A percentile compares a stretch with the other conserved stretches of the same genome.
phyloP scores from a whole-genome alignment of 169 alveolate species.

The Eimeria falciformis region DNA sequence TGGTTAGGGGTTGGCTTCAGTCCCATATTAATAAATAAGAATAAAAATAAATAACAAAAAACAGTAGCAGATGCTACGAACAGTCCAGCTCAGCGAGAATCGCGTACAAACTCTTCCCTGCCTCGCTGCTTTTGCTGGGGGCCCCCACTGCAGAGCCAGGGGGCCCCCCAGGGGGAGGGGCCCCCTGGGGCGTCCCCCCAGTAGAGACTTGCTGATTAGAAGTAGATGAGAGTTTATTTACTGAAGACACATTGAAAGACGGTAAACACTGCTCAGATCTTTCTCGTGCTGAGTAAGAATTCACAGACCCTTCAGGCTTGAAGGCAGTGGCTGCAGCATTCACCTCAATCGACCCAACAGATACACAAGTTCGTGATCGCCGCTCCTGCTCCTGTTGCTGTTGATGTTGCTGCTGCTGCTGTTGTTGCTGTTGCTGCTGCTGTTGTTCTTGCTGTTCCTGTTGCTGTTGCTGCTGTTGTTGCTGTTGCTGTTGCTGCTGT shows the following conservation, averaged over 20 bases:
- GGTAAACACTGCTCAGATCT: no score
- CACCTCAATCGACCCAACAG: no score
- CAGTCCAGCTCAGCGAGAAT: slow-evolving; percentile 24
- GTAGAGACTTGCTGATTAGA: neutral
- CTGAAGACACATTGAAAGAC: no score
- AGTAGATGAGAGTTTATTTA: no score
- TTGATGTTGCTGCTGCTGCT: no score
- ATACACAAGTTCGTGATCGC: no score
- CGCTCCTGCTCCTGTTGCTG: neutral
- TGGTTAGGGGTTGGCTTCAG: no score
- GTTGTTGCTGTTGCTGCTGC: neutral
- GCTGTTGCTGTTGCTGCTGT: neutral
- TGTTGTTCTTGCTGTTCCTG: neutral
- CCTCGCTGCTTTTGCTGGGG: neutral
- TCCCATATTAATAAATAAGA: no score
- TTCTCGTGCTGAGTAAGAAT: no score
- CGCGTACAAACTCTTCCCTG: neutral
- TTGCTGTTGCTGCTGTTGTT: neutral
- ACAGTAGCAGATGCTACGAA: neutral
- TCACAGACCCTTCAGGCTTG: no score
- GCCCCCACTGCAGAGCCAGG: neutral
- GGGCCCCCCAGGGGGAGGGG: neutral
- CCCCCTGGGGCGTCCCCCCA: neutral
- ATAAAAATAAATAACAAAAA: neutral
- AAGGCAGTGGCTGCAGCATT: no score